Conservation (phyloP, 805 yeast genomes). For the Metschnikowia henanensis region DNA sequence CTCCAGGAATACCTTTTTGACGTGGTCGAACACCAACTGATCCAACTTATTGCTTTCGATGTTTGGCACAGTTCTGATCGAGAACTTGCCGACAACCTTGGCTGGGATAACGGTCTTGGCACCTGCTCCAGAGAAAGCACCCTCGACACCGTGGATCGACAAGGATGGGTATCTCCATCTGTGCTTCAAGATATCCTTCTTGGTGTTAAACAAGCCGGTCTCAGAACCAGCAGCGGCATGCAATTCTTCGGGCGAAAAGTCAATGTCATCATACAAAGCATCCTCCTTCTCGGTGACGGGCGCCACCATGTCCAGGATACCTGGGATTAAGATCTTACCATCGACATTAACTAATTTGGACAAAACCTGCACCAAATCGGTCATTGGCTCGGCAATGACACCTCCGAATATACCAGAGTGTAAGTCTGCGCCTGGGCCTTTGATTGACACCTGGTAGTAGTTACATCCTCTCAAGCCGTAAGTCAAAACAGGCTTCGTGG, state of each 20-base stretch:
- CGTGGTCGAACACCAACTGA: conserved; percentile 70
- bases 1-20: conserved; percentile 61
- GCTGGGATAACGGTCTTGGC: conserved; percentile 99
- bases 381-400: conserved; percentile 95
- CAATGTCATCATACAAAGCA: conserved; percentile 78
- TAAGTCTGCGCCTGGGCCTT: conserved; percentile 95
- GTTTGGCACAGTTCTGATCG: conserved; percentile 96
- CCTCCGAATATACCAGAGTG: conserved; percentile 99
- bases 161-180: conserved; percentile 99
- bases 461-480: conserved; percentile 97
- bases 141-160: conserved; percentile 96
- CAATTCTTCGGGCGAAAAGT: conserved; percentile 80
- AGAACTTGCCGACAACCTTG: conserved; percentile 89
- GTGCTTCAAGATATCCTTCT: conserved; percentile 89
- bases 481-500: conserved; percentile 93
- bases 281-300: conserved; percentile 83
- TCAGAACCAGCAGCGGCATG: conserved; percentile 87
- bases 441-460: conserved; percentile 79
- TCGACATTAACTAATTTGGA: conserved; percentile 72
- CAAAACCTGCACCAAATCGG: conserved; percentile 81
- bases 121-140: conserved; percentile 93
- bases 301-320: conserved; percentile 92
- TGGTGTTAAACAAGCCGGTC: conserved; percentile 73
- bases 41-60: conserved; percentile 80
- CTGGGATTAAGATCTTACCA: conserved; percentile 87